These are phyloP conservation scores for Penicillium hesseltinei DNA, from an alignment of 2,329 filamentous ascomycete species.

Conservation along the genomic window DNA sequence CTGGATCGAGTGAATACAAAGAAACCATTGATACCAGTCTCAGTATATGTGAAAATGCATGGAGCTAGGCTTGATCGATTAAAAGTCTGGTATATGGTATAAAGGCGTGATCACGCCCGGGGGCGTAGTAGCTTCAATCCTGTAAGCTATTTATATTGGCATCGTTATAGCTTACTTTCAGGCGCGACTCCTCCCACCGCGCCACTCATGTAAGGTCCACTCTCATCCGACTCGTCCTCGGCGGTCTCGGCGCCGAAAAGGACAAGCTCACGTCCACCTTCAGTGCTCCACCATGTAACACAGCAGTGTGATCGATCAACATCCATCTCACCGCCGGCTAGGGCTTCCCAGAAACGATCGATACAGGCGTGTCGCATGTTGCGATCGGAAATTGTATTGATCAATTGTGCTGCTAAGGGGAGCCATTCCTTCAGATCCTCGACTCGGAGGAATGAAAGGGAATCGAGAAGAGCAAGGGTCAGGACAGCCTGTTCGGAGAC, in stretches of 20 bases:
- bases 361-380: constrained; percentile 64
- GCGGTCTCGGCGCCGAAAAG: constrained; percentile 44
- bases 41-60: background rate
- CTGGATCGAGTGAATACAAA: background rate
- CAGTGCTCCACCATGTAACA: constrained; percentile 80
- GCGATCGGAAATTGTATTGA: constrained; percentile 63
- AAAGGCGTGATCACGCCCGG: constrained; percentile 7
- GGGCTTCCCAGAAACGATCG: constrained; percentile 73
- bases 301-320: constrained; percentile 76
- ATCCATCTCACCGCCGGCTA: constrained; percentile 83
- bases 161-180: constrained; percentile 51
- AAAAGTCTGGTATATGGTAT: constrained; percentile 12
- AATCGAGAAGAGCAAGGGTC: constrained; percentile 73
- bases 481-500: constrained; percentile 75
- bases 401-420: constrained; percentile 64
- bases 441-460: constrained; percentile 70
- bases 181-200: constrained; percentile 43
- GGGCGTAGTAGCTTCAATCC: constrained; percentile 1
- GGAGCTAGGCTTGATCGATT: background rate
- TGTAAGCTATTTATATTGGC: background rate
- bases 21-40: background rate
- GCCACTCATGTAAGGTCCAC: constrained; percentile 55
- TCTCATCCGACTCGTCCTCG: constrained; percentile 21
- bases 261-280: constrained; percentile 58
- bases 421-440: constrained; percentile 77